Evolutionary conservation across 2,329 filamentous ascomycete genomes (phyloP).

Genomic region (Purpureocillium takamizusanense): DNA sequence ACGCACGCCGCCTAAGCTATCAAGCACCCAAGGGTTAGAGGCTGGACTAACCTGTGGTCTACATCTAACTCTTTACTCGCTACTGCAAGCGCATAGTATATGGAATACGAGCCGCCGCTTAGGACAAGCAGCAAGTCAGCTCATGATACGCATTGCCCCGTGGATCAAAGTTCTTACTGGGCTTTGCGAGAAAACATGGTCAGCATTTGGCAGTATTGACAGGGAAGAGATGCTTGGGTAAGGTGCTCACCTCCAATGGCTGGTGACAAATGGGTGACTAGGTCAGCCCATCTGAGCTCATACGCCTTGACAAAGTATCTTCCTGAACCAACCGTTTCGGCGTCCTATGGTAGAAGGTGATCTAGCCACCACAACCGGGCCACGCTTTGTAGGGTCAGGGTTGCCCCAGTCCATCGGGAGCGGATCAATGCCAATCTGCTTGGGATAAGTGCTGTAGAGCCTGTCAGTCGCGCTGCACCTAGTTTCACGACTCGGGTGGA

Average conservation of each 20-base stretch:
- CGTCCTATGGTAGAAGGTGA: slow-evolving; percentile 65
- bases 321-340: slow-evolving; percentile 58
- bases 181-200: slow-evolving; percentile 16
- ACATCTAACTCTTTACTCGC: slow-evolving; percentile 81
- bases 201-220: neutral
- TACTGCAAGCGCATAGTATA: slow-evolving; percentile 89
- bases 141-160: neutral
- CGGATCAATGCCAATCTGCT: slow-evolving; percentile 90
- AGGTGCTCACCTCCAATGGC: slow-evolving; percentile 46
- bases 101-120: slow-evolving; percentile 81
- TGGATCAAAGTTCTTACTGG: slow-evolving; percentile 18
- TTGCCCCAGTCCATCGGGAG: slow-evolving; percentile 82
- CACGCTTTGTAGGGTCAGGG: slow-evolving; percentile 62
- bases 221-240: neutral
- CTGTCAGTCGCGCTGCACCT: too few relatives aligned
- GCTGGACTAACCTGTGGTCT: slow-evolving; percentile 54
- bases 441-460: slow-evolving; percentile 86
- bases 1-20: neutral
- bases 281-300: slow-evolving; percentile 4
- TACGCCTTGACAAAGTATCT: neutral
- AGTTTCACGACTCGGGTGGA: slow-evolving; percentile 5
- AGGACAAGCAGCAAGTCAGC: neutral
- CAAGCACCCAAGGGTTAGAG: neutral
- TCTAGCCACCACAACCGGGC: slow-evolving; percentile 81
- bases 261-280: slow-evolving; percentile 14